Conservation (phyloP, 2,329 filamentous ascomycete genomes). For the Cyphellophora europaea region DNA sequence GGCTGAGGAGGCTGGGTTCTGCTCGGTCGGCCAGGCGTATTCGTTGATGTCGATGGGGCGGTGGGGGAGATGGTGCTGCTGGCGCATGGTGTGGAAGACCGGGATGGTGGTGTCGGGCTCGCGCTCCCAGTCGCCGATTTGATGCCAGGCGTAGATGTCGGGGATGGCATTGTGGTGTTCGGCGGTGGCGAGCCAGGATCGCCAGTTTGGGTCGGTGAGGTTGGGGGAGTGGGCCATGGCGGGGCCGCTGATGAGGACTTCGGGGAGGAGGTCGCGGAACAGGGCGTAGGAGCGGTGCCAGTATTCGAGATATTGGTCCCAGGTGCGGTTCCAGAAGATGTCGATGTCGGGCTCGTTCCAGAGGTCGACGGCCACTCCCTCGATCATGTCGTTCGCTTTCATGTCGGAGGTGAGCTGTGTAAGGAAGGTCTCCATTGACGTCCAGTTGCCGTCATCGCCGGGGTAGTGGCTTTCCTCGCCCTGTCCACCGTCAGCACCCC, state of each 20-base stretch:
- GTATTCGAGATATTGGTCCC: conserved; percentile 32
- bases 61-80: too few species aligned
- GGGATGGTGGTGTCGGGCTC: conserved; percentile 11
- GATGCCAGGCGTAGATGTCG: conserved; percentile 37
- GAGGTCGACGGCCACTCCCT: conserved; percentile 36
- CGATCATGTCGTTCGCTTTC: conserved; percentile 20
- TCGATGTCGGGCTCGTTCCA: conserved; percentile 45
- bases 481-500: conserved; percentile 2
- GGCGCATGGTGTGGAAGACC: too few species aligned
- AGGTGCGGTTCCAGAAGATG: conserved; percentile 28
- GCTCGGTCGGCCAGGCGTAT: conserved; percentile 33
- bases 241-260: conserved; percentile 29
- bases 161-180: conserved; percentile 30
- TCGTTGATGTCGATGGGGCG: conserved; percentile 42
- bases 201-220: conserved; percentile 33
- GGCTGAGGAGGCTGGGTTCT: conserved; percentile 31
- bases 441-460: conserved; percentile 1
- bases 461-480: background rate
- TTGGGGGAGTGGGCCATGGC: conserved; percentile 27
- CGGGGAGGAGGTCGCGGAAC: conserved; percentile 23
- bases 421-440: conserved; percentile 9
- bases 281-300: conserved; percentile 29
- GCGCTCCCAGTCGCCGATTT: conserved; percentile 24
- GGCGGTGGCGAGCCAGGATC: conserved; percentile 26
- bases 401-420: conserved; percentile 15